A percentile compares a stretch with the other conserved stretches of the same genome.
Conservation (phyloP, 768 basidiomycete species). For the Sporobolomyces roseus region DNA sequence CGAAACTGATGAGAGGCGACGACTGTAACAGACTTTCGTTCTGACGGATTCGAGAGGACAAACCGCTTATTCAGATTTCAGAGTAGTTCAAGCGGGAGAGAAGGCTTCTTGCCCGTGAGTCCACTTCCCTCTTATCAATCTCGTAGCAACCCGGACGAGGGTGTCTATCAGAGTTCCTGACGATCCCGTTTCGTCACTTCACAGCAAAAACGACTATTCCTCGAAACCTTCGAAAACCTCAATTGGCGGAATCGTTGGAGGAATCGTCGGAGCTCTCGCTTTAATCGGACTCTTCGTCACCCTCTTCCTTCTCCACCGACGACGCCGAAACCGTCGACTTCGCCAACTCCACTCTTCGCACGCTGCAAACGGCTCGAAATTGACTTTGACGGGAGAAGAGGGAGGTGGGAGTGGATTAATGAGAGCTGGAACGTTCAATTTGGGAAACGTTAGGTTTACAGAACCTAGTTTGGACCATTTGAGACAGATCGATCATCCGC, state of each 20-base stretch:
- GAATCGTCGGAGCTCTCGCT: constrained; percentile 9
- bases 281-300: neutral
- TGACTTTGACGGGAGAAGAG: neutral
- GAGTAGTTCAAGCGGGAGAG: constrained; percentile 19
- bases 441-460: constrained; percentile 23
- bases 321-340: neutral
- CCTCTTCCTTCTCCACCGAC: constrained; percentile 3
- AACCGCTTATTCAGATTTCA: constrained; percentile 14
- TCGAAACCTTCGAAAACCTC: neutral
- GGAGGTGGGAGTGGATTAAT: neutral
- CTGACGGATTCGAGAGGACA: neutral
- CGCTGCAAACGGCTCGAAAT: constrained; percentile 1
- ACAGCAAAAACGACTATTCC: constrained; percentile 22
- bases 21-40: constrained; percentile 9
- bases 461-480: constrained; percentile 16
- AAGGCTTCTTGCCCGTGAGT: constrained; percentile 19
- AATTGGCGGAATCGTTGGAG: constrained; percentile 23
- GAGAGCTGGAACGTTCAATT: constrained; percentile 29
- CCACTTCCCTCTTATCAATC: neutral
- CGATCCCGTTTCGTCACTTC: neutral
- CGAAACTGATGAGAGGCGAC: neutral
- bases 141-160: neutral
- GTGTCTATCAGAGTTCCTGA: neutral
- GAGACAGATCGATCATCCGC: constrained; percentile 24
- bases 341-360: neutral